phyloP scores from a whole-genome alignment of 2,329 filamentous ascomycete species.

The Leptographium radiaticola region DNA sequence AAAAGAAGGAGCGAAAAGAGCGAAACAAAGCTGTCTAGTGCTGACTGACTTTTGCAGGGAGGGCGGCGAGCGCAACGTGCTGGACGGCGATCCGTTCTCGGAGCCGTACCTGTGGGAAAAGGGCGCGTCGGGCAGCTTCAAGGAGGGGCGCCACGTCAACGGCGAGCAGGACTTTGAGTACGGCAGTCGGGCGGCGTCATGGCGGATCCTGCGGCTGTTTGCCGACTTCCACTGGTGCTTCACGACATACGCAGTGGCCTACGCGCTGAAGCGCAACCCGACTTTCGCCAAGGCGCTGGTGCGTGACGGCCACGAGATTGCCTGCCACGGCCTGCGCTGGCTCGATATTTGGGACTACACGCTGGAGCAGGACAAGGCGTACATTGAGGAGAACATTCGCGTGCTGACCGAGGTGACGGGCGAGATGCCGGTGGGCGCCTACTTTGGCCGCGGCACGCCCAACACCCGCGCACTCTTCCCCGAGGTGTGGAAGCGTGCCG shows the following conservation, averaged over 20 bases:
- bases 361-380: slow-evolving; percentile 9
- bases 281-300: slow-evolving; percentile 9
- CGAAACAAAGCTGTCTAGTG: background rate
- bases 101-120: slow-evolving; percentile 12
- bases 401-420: slow-evolving; percentile 9
- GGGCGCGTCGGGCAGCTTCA: slow-evolving; percentile 4
- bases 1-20: too few species aligned
- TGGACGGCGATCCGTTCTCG: slow-evolving; percentile 16
- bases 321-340: slow-evolving; percentile 10
- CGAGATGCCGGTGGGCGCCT: slow-evolving; percentile 10
- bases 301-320: slow-evolving; percentile 11
- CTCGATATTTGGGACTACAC: slow-evolving; percentile 9
- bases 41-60: slow-evolving; percentile 9
- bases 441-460: slow-evolving; percentile 12
- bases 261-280: slow-evolving; percentile 10
- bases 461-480: slow-evolving; percentile 10
- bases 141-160: slow-evolving; percentile 9
- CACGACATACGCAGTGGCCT: slow-evolving; percentile 10
- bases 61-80: slow-evolving; percentile 15
- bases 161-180: slow-evolving; percentile 13
- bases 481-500: slow-evolving; percentile 9
- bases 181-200: slow-evolving; percentile 10
- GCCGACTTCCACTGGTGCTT: slow-evolving; percentile 8
- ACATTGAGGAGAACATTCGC: slow-evolving; percentile 7
- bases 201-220: slow-evolving; percentile 10